phyloP scores from a whole-genome alignment of 768 basidiomycete species.

The Lyophyllum shimeji region DNA sequence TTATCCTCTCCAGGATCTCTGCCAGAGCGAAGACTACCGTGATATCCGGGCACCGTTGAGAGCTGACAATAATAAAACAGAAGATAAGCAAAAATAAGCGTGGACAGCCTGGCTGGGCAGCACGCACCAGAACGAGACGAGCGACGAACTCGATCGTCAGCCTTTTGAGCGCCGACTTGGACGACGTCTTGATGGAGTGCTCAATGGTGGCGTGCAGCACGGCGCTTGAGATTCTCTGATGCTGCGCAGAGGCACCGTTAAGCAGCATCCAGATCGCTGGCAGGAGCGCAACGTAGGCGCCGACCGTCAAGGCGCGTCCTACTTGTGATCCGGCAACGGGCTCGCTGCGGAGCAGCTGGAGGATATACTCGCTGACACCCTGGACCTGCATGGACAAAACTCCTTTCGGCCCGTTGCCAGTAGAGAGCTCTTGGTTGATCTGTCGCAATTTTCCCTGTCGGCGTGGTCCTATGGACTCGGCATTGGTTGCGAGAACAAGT shows the following conservation, averaged over 20 bases:
- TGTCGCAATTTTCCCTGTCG: slow-evolving; percentile 22
- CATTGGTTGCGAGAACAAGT: slow-evolving; percentile 42
- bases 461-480: slow-evolving; percentile 15
- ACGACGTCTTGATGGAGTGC: slow-evolving; percentile 60
- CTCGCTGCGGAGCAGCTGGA: slow-evolving; percentile 55
- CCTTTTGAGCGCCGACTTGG: slow-evolving; percentile 64
- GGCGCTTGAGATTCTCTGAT: slow-evolving; percentile 22
- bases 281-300: slow-evolving; percentile 63
- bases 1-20: slow-evolving; percentile 23
- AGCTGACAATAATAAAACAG: slow-evolving; percentile 47
- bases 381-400: slow-evolving; percentile 41
- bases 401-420: slow-evolving; percentile 6
- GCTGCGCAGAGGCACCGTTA: slow-evolving; percentile 36
- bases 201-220: slow-evolving; percentile 60
- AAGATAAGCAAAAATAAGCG: slow-evolving; percentile 3
- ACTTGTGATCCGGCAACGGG: slow-evolving; percentile 40
- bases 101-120: slow-evolving; percentile 6
- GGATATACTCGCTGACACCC: slow-evolving; percentile 60
- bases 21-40: slow-evolving; percentile 44
- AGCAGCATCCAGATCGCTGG: slow-evolving; percentile 81
- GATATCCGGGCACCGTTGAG: slow-evolving; percentile 53
- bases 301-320: slow-evolving; percentile 50
- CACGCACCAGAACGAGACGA: slow-evolving; percentile 64
- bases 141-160: slow-evolving; percentile 75
- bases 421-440: background rate